Percentiles rank a stretch among this genome's conserved stretches.
These are phyloP conservation scores for Malus sieversii DNA, from an alignment of 306 rosid genomes.

Conservation along the genomic window DNA sequence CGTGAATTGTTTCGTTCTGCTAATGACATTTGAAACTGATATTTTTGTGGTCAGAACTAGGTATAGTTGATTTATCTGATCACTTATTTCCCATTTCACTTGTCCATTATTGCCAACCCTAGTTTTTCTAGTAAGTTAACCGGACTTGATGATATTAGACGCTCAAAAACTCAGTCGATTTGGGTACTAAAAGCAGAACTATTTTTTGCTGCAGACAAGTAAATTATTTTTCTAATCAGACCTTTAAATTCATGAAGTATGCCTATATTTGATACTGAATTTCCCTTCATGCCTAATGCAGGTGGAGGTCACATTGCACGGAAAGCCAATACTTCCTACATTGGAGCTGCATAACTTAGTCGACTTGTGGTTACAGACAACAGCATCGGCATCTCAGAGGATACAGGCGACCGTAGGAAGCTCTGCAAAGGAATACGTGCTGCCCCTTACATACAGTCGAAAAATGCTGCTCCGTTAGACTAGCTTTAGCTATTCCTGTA, in stretches of 20 bases:
- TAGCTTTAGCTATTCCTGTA: background rate
- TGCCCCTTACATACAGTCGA: slow-evolving; percentile 50
- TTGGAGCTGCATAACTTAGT: slow-evolving; percentile 31
- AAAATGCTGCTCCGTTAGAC: slow-evolving; percentile 8
- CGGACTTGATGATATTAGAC: background rate
- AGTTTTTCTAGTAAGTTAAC: background rate
- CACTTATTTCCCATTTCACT: too few species aligned
- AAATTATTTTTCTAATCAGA: too few species aligned
- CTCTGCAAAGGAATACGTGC: slow-evolving; percentile 55
- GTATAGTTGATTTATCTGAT: too few species aligned
- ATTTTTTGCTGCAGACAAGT: too few species aligned
- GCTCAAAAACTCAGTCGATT: too few species aligned
- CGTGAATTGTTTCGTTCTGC: too few species aligned
- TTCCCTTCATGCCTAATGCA: slow-evolving; percentile 8
- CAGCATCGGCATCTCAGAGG: slow-evolving; percentile 13
- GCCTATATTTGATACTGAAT: background rate
- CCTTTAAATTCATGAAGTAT: too few species aligned
- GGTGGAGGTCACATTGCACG: slow-evolving; percentile 52
- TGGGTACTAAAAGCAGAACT: too few species aligned
- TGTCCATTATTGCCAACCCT: too few species aligned
- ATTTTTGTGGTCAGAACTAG: too few species aligned
- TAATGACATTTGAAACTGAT: too few species aligned
- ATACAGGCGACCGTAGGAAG: slow-evolving; percentile 34
- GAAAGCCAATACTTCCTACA: slow-evolving; percentile 36
- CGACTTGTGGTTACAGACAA: slow-evolving; percentile 42